Evolutionary conservation across 2,329 filamentous ascomycete species (phyloP).

Genomic region (Diplodia mutila): DNA sequence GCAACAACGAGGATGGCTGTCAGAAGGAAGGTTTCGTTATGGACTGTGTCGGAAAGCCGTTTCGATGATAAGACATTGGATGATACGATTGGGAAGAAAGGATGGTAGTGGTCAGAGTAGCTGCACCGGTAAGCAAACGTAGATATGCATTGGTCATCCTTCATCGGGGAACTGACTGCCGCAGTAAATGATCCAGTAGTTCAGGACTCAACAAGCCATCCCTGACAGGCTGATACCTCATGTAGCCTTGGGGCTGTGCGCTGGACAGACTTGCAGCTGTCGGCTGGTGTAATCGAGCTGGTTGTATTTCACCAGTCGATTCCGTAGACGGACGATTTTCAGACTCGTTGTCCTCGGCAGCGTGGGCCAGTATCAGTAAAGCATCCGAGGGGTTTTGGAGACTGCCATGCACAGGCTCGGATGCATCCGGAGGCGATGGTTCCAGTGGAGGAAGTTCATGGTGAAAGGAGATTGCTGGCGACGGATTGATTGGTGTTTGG

Average conservation of each 20-base stretch:
- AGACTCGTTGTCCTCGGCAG: slow-evolving; percentile 18
- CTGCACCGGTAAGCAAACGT: neutral
- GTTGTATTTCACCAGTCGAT: neutral
- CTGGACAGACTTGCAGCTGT: neutral
- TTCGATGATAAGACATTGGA: slow-evolving; percentile 4
- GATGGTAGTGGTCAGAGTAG: slow-evolving; percentile 26
- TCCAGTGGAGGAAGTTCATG: neutral
- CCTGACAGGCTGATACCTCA: neutral
- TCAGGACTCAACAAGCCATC: neutral
- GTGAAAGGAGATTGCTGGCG: neutral
- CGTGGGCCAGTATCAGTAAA: slow-evolving; percentile 23
- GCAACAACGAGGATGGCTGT: slow-evolving; percentile 26
- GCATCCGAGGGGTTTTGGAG: slow-evolving; percentile 26
- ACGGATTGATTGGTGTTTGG: neutral
- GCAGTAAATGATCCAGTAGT: neutral
- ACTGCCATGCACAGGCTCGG: neutral
- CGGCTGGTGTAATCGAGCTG: neutral
- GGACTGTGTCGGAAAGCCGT: slow-evolving; percentile 7
- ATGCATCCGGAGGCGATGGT: neutral
- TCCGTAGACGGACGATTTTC: neutral
- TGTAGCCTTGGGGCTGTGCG: too few relatives aligned
- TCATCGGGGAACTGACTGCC: neutral
- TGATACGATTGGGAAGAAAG: slow-evolving; percentile 24
- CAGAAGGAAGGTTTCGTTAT: slow-evolving; percentile 24
- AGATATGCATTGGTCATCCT: neutral